Percentiles rank a stretch among this genome's conserved stretches.
Conservation (phyloP, 768 basidiomycete species). For the Leccinum subtestaceum region DNA sequence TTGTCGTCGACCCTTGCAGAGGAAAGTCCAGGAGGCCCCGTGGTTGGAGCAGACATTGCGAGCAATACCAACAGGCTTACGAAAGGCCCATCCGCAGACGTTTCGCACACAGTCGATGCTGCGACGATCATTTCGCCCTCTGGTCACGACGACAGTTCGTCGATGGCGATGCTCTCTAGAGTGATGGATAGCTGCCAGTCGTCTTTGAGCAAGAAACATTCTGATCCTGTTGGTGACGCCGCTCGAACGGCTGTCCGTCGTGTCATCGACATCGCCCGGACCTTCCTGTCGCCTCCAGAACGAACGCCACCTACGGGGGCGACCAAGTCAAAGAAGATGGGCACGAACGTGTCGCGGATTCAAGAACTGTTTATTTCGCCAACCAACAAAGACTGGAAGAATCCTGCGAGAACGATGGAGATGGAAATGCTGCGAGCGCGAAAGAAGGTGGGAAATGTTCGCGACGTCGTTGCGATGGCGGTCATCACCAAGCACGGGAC, state of each 20-base stretch:
- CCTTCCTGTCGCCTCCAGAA: neutral
- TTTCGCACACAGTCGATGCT: no score
- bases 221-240: neutral
- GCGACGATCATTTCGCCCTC: no score
- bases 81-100: no score
- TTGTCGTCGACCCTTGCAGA: no score
- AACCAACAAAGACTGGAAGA: neutral
- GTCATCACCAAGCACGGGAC: neutral
- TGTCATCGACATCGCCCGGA: neutral
- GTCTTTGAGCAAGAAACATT: no score
- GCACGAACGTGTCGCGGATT: neutral
- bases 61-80: no score
- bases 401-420: slow-evolving; percentile 2
- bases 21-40: no score
- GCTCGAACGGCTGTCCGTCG: neutral
- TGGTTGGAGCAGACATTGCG: no score
- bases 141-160: no score
- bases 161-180: no score
- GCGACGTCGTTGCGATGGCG: neutral
- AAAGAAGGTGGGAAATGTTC: slow-evolving; percentile 1
- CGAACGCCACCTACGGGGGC: no score
- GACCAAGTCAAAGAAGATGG: neutral
- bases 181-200: no score
- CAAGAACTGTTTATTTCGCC: slow-evolving; percentile 3
- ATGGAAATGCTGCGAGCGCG: slow-evolving; percentile 8